Evolutionary conservation across 1,284 basidiomycete species (phyloP).

Genomic region (Ceratobasidium sp.): DNA sequence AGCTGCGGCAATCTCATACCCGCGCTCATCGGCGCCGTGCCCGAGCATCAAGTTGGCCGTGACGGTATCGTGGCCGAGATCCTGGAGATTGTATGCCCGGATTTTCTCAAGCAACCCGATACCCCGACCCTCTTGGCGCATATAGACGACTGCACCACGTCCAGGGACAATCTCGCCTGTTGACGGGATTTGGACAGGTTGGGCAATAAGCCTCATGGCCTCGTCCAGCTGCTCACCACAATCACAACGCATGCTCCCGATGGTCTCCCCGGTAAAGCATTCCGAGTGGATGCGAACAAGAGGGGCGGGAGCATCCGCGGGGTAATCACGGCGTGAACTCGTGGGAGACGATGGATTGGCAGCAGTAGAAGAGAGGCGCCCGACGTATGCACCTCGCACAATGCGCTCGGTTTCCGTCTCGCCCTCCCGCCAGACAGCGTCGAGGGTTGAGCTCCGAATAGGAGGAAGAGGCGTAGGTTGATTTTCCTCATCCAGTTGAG

Average conservation of each 20-base stretch:
- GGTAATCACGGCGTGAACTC: conserved; percentile 33
- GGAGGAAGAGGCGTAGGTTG: conserved; percentile 53
- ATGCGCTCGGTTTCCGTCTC: conserved; percentile 96
- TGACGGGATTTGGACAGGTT: conserved; percentile 63
- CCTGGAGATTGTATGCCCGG: conserved; percentile 97
- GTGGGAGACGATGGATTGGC: conserved; percentile 45
- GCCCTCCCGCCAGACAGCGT: conserved; percentile 82
- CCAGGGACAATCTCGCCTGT: conserved; percentile 62
- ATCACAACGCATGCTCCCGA: conserved; percentile 98
- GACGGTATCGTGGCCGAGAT: conserved; percentile 98
- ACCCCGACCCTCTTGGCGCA: conserved; percentile 98
- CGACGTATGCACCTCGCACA: conserved; percentile 92
- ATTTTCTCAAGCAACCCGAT: conserved; percentile 97
- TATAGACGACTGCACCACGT: conserved; percentile 94
- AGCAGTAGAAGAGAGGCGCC: conserved; percentile 64
- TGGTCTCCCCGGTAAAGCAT: conserved; percentile 98
- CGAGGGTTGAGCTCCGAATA: conserved; percentile 85
- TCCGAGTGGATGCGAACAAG: conserved; percentile 97
- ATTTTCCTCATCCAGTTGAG: conserved; percentile 65
- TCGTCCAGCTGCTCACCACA: conserved; percentile 99
- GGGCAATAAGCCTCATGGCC: conserved; percentile 89
- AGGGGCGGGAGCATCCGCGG: conserved; percentile 63
- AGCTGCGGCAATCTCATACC: conserved; percentile 89
- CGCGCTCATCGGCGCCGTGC: conserved; percentile 91
- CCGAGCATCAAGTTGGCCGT: conserved; percentile 96